Evolutionary conservation across 192 early-diverging fungal species (phyloP), one percentile per base, ranked within the genome.

Genomic region (Geranomyces michiganensis): DNA sequence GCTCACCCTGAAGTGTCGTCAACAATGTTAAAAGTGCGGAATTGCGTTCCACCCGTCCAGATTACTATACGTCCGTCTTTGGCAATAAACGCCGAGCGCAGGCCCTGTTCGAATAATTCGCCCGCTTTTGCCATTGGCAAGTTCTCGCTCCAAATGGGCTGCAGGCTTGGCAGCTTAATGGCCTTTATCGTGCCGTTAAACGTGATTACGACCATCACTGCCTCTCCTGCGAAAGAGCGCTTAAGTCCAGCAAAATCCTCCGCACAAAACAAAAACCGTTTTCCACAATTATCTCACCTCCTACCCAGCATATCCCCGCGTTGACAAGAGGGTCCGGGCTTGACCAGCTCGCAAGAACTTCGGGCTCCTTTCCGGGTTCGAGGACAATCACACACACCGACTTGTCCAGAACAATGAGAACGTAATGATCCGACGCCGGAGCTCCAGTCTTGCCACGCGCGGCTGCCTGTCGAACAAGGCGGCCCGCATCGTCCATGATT

Each of bases 91-190:
- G 66, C 63, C 3, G 36, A 41, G 36, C 36, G 5, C 10, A 41
- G 36, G 3, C 36, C 36, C 36, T 41, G 36, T 7, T 3, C 36
- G 10, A 7, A 41, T 41, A 41, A 41, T 41, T 10, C 10, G 3
- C 10, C 36, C 10, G 36, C 5, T 10, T 41, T 3, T 41, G 5
- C 62, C 4, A 64, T 17, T 13, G 70, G 63, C 43, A 71, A 26
- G 12, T 15, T 6, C 19, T 24, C 56, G 29, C 33, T 59, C 76
- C 63, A 72, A 9, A 70, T 6, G 46, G 47, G 43, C 32, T 70
- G 33, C 53, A 74, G 58, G 10, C 58, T 63, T 31, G 72, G 77
- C 60, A 74, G 27, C 44, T 66, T 62, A 22, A 78, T 41, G 48
- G 65, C 63, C 29, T 71, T 24, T 29, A 78, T 62, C 15, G 14